These are phyloP conservation scores for Xylaria sp. DNA, from an alignment of 2,329 filamentous ascomycete species.

Conservation along the genomic window DNA sequence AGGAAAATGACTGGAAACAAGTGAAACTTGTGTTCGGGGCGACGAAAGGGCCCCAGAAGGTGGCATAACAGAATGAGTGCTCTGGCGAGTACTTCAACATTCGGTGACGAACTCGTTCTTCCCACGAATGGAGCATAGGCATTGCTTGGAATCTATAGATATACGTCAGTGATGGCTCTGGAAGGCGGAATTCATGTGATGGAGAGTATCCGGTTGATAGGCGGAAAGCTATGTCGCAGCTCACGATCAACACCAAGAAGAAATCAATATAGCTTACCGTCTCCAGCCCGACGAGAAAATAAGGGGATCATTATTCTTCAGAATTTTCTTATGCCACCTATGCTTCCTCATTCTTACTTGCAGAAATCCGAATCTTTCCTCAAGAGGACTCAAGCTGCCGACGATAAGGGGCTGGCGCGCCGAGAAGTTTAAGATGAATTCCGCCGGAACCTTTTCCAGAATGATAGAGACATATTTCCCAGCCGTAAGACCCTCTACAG, in stretches of 20 bases:
- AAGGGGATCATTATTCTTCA: slow-evolving; percentile 97
- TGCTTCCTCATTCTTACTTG: slow-evolving; percentile 97
- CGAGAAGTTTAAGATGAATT: slow-evolving; percentile 87
- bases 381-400: slow-evolving; percentile 90
- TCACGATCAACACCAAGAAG: neutral
- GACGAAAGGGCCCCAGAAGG: slow-evolving; percentile 93
- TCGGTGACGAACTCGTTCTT: slow-evolving; percentile 80
- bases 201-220: slow-evolving; percentile 56
- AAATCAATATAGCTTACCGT: slow-evolving; percentile 66
- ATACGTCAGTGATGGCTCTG: slow-evolving; percentile 14
- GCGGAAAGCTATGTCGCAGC: neutral
- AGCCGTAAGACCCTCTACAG: slow-evolving; percentile 89
- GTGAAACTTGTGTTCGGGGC: slow-evolving; percentile 97
- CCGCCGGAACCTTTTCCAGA: slow-evolving; percentile 86
- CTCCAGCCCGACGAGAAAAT: slow-evolving; percentile 98
- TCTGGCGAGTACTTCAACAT: slow-evolving; percentile 99
- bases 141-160: slow-evolving; percentile 38
- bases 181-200: neutral
- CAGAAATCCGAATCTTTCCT: slow-evolving; percentile 94
- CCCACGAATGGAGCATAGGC: slow-evolving; percentile 40
- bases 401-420: slow-evolving; percentile 85
- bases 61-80: slow-evolving; percentile 98
- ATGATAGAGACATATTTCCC: slow-evolving; percentile 94
- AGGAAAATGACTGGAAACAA: slow-evolving; percentile 88
- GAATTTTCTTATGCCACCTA: slow-evolving; percentile 98